Conservation (phyloP, 257 asterid species). For the Rauvolfia tetraphylla region DNA sequence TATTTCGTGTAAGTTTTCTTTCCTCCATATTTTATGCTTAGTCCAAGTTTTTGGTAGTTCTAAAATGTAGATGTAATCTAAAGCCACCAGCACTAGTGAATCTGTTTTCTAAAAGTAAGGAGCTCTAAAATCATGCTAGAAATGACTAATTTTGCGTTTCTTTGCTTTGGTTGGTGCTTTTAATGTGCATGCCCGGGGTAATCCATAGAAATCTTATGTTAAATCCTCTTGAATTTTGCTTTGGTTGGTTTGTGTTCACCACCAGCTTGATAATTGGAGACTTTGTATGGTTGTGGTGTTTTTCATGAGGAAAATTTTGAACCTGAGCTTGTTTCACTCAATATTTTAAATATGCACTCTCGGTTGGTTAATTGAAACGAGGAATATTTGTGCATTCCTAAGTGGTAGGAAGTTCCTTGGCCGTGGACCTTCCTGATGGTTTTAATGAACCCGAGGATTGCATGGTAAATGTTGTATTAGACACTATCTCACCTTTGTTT, state of each 20-base stretch:
- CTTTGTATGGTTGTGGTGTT: not conserved
- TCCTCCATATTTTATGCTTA: constrained; percentile 1
- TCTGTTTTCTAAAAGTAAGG: not conserved
- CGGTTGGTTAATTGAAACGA: too few relatives aligned
- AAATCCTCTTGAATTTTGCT: not conserved
- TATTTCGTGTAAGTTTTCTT: constrained; percentile 71
- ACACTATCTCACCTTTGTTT: too few relatives aligned
- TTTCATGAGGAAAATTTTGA: too few relatives aligned
- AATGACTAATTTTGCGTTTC: not conserved
- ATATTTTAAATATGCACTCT: too few relatives aligned
- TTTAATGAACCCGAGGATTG: too few relatives aligned
- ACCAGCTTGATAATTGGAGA: not conserved
- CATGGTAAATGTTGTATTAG: too few relatives aligned
- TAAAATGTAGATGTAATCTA: not conserved
- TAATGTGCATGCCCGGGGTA: not conserved
- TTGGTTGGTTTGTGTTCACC: not conserved
- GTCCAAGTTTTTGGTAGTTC: not conserved
- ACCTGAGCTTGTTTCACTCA: not conserved
- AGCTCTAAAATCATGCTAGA: not conserved
- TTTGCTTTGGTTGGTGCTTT: not conserved
- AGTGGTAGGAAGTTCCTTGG: too few relatives aligned
- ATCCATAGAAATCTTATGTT: not conserved
- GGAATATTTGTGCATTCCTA: too few relatives aligned
- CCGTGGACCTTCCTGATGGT: too few relatives aligned
- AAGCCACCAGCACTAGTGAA: not conserved